phyloP scores from a whole-genome alignment of 805 yeast genomes.

The Candida ovalis region DNA sequence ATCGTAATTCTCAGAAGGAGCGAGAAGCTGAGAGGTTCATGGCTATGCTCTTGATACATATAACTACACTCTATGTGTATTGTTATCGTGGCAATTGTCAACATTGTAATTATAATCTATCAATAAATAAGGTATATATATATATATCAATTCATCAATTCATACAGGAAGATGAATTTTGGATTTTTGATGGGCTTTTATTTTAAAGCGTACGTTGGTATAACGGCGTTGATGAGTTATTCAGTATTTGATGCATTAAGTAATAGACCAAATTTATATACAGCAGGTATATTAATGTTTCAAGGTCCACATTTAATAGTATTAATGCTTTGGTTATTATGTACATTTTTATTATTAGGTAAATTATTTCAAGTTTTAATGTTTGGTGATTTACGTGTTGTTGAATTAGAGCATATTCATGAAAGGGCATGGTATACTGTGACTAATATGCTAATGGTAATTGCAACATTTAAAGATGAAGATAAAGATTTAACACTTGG shows the following conservation, averaged over 20 bases:
- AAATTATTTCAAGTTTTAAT: slow-evolving; percentile 47
- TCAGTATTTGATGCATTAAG: slow-evolving; percentile 37
- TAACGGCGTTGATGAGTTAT: slow-evolving; percentile 34
- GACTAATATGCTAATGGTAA: slow-evolving; percentile 56
- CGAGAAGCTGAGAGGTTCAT: no score
- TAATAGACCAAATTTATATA: slow-evolving; percentile 44
- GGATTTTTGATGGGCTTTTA: slow-evolving; percentile 6
- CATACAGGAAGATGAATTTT: slow-evolving; percentile 4
- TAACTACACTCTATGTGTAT: no score
- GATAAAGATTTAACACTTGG: slow-evolving; percentile 40
- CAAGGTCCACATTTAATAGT: slow-evolving; percentile 44
- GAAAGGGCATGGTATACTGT: slow-evolving; percentile 64
- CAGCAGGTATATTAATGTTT: slow-evolving; percentile 47
- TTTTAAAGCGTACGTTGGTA: slow-evolving; percentile 24
- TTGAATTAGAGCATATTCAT: slow-evolving; percentile 72
- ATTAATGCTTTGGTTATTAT: slow-evolving; percentile 42
- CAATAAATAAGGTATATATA: no score
- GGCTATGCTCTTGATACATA: no score
- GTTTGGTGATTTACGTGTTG: slow-evolving; percentile 71
- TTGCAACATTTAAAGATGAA: slow-evolving; percentile 49
- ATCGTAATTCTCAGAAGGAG: no score
- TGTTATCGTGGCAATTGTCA: no score
- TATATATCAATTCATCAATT: neutral
- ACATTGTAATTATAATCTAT: no score
- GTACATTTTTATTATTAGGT: slow-evolving; percentile 34